Conservation (phyloP, 2,329 filamentous ascomycete genomes). For the Cercospora beticola region DNA sequence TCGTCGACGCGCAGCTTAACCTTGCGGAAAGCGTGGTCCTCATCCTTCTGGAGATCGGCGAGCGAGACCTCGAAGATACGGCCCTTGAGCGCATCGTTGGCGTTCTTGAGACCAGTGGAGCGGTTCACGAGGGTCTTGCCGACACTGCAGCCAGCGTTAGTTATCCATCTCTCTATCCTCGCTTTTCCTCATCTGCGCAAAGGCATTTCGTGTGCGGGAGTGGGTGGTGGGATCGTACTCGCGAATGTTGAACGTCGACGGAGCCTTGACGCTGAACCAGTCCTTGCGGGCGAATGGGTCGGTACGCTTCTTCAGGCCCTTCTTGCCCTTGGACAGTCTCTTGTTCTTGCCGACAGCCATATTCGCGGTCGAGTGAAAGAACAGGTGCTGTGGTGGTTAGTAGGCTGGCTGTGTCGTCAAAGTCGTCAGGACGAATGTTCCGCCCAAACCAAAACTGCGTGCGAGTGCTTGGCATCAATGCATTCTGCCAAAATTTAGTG, state of each 20-base stretch:
- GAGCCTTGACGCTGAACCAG: slow-evolving; percentile 98
- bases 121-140: slow-evolving; percentile 99
- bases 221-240: slow-evolving; percentile 67
- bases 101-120: slow-evolving; percentile 99
- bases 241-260: slow-evolving; percentile 91
- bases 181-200: slow-evolving; percentile 9
- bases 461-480: slow-evolving; percentile 2
- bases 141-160: slow-evolving; percentile 65
- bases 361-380: slow-evolving; percentile 34
- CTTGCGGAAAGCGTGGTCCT: slow-evolving; percentile 99
- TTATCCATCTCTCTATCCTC: slow-evolving; percentile 16
- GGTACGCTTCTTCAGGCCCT: slow-evolving; percentile 99
- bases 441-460: not conserved
- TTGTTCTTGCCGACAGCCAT: slow-evolving; percentile 97
- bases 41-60: slow-evolving; percentile 98
- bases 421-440: slow-evolving; percentile 2
- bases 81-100: slow-evolving; percentile 98
- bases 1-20: slow-evolving; percentile 98
- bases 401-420: slow-evolving; percentile 12
- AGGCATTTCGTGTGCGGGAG: slow-evolving; percentile 15
- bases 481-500: not conserved
- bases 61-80: slow-evolving; percentile 98
- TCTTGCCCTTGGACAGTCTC: slow-evolving; percentile 99
- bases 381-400: slow-evolving; percentile 28
- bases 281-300: slow-evolving; percentile 98